Evolutionary conservation across 176 grass and related monocot species (phyloP), one percentile per base, ranked within the genome.

Genomic region (Triticum aestivum): DNA sequence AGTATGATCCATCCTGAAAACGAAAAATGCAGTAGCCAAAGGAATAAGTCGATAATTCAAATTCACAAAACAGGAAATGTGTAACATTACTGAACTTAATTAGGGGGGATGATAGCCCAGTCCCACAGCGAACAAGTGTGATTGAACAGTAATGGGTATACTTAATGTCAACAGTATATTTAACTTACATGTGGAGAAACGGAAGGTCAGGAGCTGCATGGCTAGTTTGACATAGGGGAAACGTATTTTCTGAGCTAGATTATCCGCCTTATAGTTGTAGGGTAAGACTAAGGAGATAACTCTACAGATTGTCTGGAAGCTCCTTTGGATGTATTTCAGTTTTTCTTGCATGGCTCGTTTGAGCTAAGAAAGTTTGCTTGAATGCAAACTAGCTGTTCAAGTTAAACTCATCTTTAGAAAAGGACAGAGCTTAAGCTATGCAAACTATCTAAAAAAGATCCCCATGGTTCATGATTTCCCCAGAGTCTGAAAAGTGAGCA

Each of bases 1-100:
- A 99, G 85, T 99, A 99, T 49, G 97, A 94, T 79, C 97, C 97
- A 75, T 99, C 97, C 97, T 99, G 90, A 80, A 92, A 93, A 92
- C 44, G 39, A 64, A 65, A 26, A 21, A 49, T 41, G 41, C 4
- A 73, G 41, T 58, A 47, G 33, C 18, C 58, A 74, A 85, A 71
- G 26, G 42, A 39, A 68, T 80, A 80, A 84, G 51, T 70, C 39
- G 17, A 17, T 20, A 73, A 66, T 62, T 78, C 47, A n/a, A 81
- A 76, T 33, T 76, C 45, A 77, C 8, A 21, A 34, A 66, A 65
- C 24, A 83, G 83, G 23, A 89, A 33, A 79, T 21, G 9, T 3
- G 24, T 38, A 34, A 27, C 33, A 24, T 56, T 79, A 70, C 27
- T 58, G 44, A 79, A 87, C 3, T 83, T 49, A 27, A 82, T 84